A percentile compares a stretch with the other conserved stretches of the same genome.
Conservation (phyloP, 2,329 filamentous ascomycete species). For the Arthroderma sp. region DNA sequence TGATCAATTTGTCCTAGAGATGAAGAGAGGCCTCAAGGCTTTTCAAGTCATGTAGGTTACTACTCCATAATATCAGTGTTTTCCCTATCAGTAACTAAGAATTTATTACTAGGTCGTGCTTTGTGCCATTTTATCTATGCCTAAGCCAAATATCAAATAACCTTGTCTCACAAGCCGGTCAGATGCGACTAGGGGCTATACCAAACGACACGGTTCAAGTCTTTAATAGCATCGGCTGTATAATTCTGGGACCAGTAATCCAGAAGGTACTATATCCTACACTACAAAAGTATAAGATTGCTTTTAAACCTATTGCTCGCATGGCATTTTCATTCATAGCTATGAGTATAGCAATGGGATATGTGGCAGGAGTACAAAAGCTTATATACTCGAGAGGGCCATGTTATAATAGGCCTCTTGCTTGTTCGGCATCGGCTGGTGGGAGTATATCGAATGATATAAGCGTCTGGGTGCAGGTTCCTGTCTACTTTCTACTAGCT, state of each 20-base stretch:
- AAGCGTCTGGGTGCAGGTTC: slow-evolving; percentile 5
- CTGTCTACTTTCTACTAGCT: slow-evolving; percentile 18
- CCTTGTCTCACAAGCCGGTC: slow-evolving; percentile 39
- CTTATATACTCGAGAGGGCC: slow-evolving; percentile 38
- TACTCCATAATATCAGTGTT: neutral
- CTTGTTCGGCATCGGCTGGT: neutral
- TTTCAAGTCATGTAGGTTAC: slow-evolving; percentile 12
- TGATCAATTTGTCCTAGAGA: slow-evolving; percentile 11
- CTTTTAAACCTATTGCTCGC: slow-evolving; percentile 46
- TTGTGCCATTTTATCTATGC: slow-evolving; percentile 24
- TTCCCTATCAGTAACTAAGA: neutral
- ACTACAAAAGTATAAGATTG: slow-evolving; percentile 40
- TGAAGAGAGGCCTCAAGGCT: slow-evolving; percentile 11
- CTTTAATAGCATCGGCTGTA: slow-evolving; percentile 48
- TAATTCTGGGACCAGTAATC: slow-evolving; percentile 45
- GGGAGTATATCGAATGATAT: slow-evolving; percentile 9
- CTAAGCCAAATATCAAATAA: slow-evolving; percentile 30
- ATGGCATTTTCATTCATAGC: slow-evolving; percentile 47
- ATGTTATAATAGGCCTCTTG: slow-evolving; percentile 7
- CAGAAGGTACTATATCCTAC: slow-evolving; percentile 42
- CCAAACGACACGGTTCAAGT: slow-evolving; percentile 51
- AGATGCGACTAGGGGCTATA: slow-evolving; percentile 42
- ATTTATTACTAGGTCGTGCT: neutral
- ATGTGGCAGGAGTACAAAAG: slow-evolving; percentile 46
- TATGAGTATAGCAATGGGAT: slow-evolving; percentile 41